These are phyloP conservation scores for Carnegiea gigantea DNA, from an alignment of 179 eudicot genomes.

Conservation along the genomic window DNA sequence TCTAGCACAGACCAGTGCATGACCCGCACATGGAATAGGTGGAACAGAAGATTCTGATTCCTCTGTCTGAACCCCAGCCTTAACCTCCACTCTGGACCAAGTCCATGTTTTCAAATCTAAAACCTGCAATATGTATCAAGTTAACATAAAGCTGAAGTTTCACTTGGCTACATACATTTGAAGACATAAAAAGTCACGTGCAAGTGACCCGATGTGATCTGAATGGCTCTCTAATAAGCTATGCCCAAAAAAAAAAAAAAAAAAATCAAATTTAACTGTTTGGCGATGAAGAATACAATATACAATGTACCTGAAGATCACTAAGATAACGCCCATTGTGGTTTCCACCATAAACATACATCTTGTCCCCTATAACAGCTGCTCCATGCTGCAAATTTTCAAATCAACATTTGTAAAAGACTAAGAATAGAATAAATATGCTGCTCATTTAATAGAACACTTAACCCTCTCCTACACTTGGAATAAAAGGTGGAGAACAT, in stretches of 20 bases:
- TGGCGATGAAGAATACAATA: background rate
- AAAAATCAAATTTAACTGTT: background rate
- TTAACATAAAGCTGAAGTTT: constrained; percentile 11
- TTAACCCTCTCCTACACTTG: background rate
- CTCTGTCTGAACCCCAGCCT: constrained; percentile 41
- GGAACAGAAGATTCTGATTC: constrained; percentile 48
- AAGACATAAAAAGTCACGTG: background rate
- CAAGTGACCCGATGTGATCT: background rate
- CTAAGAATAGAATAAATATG: background rate
- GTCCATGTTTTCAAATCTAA: constrained; percentile 87
- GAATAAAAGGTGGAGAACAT: background rate
- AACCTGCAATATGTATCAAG: constrained; percentile 43
- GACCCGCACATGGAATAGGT: constrained; percentile 87
- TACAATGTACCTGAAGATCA: constrained; percentile 84
- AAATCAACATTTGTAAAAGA: constrained; percentile 8
- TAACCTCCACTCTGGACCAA: constrained; percentile 90
- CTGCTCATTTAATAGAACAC: background rate
- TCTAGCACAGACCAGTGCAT: constrained; percentile 71
- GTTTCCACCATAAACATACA: constrained; percentile 96
- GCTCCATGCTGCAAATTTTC: constrained; percentile 83
- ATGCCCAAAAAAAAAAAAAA: background rate
- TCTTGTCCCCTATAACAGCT: constrained; percentile 85
- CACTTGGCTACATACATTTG: background rate
- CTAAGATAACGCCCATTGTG: constrained; percentile 97
- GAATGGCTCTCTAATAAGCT: background rate